Percentiles rank a stretch among this genome's conserved stretches.
Evolutionary conservation across 108 stramenopile species (phyloP).

Genomic region (Nitzschia inconspicua): DNA sequence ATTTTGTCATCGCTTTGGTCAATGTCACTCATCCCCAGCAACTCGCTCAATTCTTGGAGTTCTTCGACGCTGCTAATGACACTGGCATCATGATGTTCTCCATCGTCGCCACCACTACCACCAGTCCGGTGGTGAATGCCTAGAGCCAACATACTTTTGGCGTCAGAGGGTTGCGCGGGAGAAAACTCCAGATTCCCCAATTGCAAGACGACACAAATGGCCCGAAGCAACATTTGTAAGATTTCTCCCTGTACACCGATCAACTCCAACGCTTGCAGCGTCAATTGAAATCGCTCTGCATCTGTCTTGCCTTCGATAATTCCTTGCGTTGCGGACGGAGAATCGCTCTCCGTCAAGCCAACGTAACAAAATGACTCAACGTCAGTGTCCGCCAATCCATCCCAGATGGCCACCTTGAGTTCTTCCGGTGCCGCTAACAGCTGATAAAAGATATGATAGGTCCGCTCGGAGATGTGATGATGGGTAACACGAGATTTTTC

Average conservation of each 20-base stretch:
- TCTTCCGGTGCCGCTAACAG: slow-evolving; percentile 82
- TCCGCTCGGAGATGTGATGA: slow-evolving; percentile 93
- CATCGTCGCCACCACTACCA: slow-evolving; percentile 14
- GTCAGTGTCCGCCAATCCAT: slow-evolving; percentile 60
- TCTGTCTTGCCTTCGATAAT: slow-evolving; percentile 82
- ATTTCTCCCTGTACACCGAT: slow-evolving; percentile 71
- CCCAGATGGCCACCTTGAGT: slow-evolving; percentile 68
- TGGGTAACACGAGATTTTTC: slow-evolving; percentile 95
- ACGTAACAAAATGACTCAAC: slow-evolving; percentile 71
- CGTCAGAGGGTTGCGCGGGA: slow-evolving; percentile 7
- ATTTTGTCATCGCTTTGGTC: slow-evolving; percentile 36
- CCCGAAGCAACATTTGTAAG: slow-evolving; percentile 55
- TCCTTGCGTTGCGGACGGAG: too few relatives aligned
- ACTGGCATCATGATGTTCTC: slow-evolving; percentile 42
- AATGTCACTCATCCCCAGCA: slow-evolving; percentile 65
- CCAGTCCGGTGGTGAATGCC: slow-evolving; percentile 6
- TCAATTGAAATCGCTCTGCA: slow-evolving; percentile 77
- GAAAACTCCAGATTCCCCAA: slow-evolving; percentile 85
- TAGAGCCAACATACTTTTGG: not conserved
- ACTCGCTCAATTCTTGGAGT: slow-evolving; percentile 54
- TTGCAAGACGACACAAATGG: slow-evolving; percentile 79
- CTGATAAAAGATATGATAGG: slow-evolving; percentile 99
- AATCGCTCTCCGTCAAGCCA: slow-evolving; percentile 36
- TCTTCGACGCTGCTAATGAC: slow-evolving; percentile 45
- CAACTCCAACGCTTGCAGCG: slow-evolving; percentile 61